Base-by-base conservation (phyloP, 495 filamentous ascomycete species). In the Ascodesmis nigricans region DNA sequence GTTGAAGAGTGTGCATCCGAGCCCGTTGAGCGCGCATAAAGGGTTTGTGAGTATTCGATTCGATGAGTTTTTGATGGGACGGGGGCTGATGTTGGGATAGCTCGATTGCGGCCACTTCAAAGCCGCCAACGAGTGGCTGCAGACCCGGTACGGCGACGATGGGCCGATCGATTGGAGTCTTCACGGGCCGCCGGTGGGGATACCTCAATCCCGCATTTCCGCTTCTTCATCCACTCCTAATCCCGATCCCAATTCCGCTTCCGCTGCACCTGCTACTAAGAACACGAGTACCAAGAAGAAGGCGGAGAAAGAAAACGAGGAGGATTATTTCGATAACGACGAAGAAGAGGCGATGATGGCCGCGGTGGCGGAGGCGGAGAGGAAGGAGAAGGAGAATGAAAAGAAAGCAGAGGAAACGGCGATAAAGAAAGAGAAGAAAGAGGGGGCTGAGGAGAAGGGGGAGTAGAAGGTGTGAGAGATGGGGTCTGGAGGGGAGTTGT, bases 141-240 rank as follows among this genome's bases (percentile, higher is more conserved):
- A 61, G 34, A 44, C 59, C 40, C 57, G 72, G 33, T 91, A 95
- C 55, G 87, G 90, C 1, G 60, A 62, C 21, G 73, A 70, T 3
- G 70, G 65, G n/a, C 62, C 64, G 44, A 82, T 97, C 49, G 71
- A 93, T 53, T 97, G 87, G 87, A 67, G 71, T 54, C 53, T 97
- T 40, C 62, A 66, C 30, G 58, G 60, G 16, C 20, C 10, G 7
- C 35, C 3, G 26, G 31, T 15, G 5, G 19, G 8, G 9, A 20
- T 10, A n/a, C n/a, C n/a, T n/a, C n/a, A n/a, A 11, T 11, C 9
- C 10, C 29, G 13, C 29, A 9, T 16, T n/a, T 10, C 29, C 9
- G 15, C 14, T 16, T 3, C 29, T 15, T 10, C 17, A 7, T 13
- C 29, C 4, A 17, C 7, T 7, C 29, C 9, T 2, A 21, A 2